Percentiles rank a stretch among this genome's conserved stretches.
These are phyloP conservation scores for Rubia tinctorum DNA, from an alignment of 305 asterid species.

Conservation along the genomic window DNA sequence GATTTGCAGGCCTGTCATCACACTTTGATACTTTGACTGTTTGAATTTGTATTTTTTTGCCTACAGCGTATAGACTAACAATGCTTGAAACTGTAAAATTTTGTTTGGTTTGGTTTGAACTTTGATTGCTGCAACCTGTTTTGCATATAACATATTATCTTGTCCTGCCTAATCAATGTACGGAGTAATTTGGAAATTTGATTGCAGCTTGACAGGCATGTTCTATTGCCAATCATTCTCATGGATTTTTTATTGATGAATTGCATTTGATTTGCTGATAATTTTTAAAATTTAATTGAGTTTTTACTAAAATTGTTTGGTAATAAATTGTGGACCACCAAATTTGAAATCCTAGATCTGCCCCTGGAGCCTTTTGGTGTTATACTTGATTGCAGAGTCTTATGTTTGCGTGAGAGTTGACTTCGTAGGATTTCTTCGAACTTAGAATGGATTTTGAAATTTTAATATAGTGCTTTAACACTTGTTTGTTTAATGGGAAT, in stretches of 20 bases:
- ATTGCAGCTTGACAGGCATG: neutral
- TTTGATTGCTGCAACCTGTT: neutral
- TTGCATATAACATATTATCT: neutral
- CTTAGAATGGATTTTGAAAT: constrained; percentile 1
- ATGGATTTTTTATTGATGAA: neutral
- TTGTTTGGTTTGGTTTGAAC: neutral
- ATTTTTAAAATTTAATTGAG: neutral
- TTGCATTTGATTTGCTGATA: neutral
- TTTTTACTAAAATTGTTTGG: neutral
- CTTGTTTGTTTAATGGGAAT: neutral
- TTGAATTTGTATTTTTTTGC: neutral
- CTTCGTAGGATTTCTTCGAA: neutral
- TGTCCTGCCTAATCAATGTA: neutral
- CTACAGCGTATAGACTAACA: neutral
- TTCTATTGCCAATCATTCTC: neutral
- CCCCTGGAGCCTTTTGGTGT: neutral
- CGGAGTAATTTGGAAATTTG: neutral
- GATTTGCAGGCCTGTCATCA: neutral
- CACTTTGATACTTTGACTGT: neutral
- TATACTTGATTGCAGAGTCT: neutral
- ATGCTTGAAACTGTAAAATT: neutral
- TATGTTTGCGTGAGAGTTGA: neutral
- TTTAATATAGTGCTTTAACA: neutral
- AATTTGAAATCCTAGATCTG: neutral
- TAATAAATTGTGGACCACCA: neutral